Base-by-base conservation (phyloP, 2,329 filamentous ascomycete species). In the Aspergillus sp. region DNA sequence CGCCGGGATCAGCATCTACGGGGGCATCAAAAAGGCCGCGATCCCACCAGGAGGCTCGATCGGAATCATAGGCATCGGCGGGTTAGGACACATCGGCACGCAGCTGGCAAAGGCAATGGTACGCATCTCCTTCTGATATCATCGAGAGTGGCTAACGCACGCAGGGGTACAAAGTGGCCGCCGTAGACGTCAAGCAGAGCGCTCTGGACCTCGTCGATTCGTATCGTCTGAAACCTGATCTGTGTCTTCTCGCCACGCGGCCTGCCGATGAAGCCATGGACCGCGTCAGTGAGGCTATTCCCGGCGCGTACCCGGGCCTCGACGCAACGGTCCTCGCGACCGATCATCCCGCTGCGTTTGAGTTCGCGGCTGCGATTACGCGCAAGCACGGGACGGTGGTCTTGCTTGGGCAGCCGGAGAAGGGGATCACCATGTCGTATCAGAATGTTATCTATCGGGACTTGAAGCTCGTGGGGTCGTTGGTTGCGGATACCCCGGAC, bases 361-460 rank as follows among this genome's bases (percentile, higher is more conserved):
- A 74, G 4, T 65, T 78, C 19, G 77, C 75, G 0, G 82, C 79
- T 48, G 81, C 81, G 0, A 70, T 84, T 1, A 86, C 83, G 0
- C 78, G 75, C 60, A 84, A 81, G 76, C 83, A 86, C 61, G 82
- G 81, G 2, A 76, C 71, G 0, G 71, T 85, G 61, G 71, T 86
- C 2, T 81, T 86, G 64, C 77, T 86, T 45, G 82, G 81, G n/a
- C 82, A 84, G 64, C 54, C 56, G 16, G 49, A 49, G 64, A 61
- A 17, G 65, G 69, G 20, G 59, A 74, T 16, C 58, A 59, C 31
- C 58, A 70, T 21, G 69, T 68, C 49, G 72, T 73, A 52, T 29
- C 34, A 42, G 2, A 55, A 53, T 58, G 59, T 2, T 75, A 82
- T 82, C 23, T 80, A 81, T 59, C 68, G 79, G 7, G 78, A 82